Percentiles rank a stretch among this genome's conserved stretches.
These are phyloP conservation scores for Wallacemonas rigidus DNA, from an alignment of 208 protist species.

Conservation along the genomic window DNA sequence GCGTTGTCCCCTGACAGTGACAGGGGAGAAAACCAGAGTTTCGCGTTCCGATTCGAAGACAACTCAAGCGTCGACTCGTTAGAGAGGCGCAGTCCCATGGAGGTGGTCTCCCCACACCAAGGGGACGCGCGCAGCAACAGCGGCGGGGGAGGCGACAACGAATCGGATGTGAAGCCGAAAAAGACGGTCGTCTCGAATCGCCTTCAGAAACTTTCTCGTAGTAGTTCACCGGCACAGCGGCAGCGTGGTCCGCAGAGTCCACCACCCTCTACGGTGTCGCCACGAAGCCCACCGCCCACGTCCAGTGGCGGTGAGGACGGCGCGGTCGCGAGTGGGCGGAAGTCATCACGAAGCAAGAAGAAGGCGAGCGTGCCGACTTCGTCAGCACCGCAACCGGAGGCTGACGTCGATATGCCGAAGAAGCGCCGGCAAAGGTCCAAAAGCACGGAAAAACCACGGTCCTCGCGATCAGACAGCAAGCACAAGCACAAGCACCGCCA, in stretches of 20 bases:
- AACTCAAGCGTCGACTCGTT: not conserved
- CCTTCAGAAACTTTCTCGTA: slow-evolving; percentile 11
- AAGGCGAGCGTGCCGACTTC: not conserved
- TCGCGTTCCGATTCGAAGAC: slow-evolving; percentile 6
- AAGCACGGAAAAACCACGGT: not conserved
- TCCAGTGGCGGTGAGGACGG: not conserved
- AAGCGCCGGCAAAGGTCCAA: slow-evolving; percentile 1
- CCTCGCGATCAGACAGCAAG: not conserved
- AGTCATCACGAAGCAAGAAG: not conserved
- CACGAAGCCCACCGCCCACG: not conserved
- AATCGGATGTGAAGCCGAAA: not conserved
- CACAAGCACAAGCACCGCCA: not conserved
- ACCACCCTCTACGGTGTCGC: too few species aligned
- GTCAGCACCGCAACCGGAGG: not conserved
- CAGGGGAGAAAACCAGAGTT: slow-evolving; percentile 1
- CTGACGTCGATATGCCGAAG: slow-evolving; percentile 19
- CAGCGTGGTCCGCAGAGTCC: not conserved
- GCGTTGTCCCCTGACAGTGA: not conserved
- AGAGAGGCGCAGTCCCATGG: not conserved
- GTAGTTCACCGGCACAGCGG: not conserved
- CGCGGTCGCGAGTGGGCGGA: not conserved
- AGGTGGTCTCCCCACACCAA: not conserved
- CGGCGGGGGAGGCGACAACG: too few species aligned
- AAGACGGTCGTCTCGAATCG: slow-evolving; percentile 49
- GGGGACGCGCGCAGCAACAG: too few species aligned